These are phyloP conservation scores for Sphenostylis stenocarpa DNA, from an alignment of 306 rosid genomes.

Conservation along the genomic window DNA sequence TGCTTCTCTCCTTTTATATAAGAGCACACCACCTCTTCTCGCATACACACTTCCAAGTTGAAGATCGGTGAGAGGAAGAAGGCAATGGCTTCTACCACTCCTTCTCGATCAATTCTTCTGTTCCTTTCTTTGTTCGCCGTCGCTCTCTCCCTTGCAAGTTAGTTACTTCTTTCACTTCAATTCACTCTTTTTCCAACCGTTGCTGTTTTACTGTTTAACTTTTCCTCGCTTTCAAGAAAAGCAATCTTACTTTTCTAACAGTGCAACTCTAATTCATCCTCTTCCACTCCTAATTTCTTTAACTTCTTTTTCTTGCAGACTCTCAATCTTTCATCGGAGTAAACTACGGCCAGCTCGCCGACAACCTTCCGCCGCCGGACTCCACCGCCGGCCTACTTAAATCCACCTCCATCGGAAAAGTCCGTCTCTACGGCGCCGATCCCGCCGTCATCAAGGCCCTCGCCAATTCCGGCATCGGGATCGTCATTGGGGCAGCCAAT, in stretches of 20 bases:
- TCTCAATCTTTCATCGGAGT: slow-evolving; percentile 86
- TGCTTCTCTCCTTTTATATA: not conserved
- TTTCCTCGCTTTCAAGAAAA: not conserved
- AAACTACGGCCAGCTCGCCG: slow-evolving; percentile 77
- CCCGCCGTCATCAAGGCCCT: slow-evolving; percentile 60
- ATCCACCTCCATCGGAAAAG: slow-evolving; percentile 61
- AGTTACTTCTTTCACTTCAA: too few species aligned
- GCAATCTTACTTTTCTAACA: slow-evolving; percentile 1
- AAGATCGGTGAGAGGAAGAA: not conserved
- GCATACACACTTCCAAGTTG: not conserved
- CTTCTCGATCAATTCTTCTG: slow-evolving; percentile 27
- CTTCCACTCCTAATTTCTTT: not conserved
- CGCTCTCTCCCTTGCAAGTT: slow-evolving; percentile 42
- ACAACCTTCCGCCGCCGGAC: slow-evolving; percentile 68
- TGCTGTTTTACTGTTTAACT: not conserved
- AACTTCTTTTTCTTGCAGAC: slow-evolving; percentile 45
- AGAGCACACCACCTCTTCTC: not conserved
- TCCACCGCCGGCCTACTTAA: slow-evolving; percentile 57
- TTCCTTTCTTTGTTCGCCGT: slow-evolving; percentile 40
- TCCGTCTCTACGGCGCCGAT: slow-evolving; percentile 78
- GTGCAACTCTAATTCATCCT: not conserved
- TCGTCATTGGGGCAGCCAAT: slow-evolving; percentile 62
- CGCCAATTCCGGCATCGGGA: slow-evolving; percentile 62
- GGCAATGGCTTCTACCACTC: slow-evolving; percentile 39
- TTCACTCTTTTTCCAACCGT: not conserved